Evolutionary conservation across 2,329 filamentous ascomycete species (phyloP).

Genomic region (Corinectria fuckeliana): DNA sequence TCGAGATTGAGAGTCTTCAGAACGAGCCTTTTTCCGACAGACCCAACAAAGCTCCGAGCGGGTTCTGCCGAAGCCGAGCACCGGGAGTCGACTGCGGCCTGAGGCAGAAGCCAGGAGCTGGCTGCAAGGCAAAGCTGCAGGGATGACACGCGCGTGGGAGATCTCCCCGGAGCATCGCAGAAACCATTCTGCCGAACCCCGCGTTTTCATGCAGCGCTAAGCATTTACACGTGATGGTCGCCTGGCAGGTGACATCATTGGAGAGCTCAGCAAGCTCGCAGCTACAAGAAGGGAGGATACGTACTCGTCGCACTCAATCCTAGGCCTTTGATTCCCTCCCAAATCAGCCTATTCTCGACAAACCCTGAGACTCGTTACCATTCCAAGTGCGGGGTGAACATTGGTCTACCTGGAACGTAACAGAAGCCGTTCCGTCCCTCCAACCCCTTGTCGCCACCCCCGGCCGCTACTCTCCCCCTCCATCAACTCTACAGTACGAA

Average conservation of each 20-base stretch:
- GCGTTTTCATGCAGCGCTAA: conserved; percentile 37
- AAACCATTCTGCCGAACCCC: conserved; percentile 35
- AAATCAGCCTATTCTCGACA: conserved; percentile 34
- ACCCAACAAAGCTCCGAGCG: conserved; percentile 42
- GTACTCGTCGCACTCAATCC: conserved; percentile 26
- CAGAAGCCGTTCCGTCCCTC: conserved; percentile 40
- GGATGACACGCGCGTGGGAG: not conserved
- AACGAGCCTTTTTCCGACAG: conserved; percentile 50
- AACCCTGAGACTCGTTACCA: conserved; percentile 15
- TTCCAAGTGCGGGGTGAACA: conserved; percentile 37
- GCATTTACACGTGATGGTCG: conserved; percentile 32
- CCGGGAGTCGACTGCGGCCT: conserved; percentile 36
- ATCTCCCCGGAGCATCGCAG: conserved; percentile 16
- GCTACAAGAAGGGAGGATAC: conserved; percentile 40
- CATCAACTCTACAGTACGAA: conserved; percentile 15
- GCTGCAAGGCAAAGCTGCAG: conserved; percentile 1
- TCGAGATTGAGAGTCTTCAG: conserved; percentile 44
- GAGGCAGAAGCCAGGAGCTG: conserved; percentile 26
- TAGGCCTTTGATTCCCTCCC: not conserved
- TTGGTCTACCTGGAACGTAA: conserved; percentile 30
- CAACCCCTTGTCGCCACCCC: conserved; percentile 32
- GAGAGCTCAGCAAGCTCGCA: conserved; percentile 34
- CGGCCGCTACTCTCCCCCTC: conserved; percentile 15
- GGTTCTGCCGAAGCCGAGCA: conserved; percentile 46
- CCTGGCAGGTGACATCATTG: conserved; percentile 37